Conservation (phyloP, 441 rosid species). For the Flueggea neowawraea region DNA sequence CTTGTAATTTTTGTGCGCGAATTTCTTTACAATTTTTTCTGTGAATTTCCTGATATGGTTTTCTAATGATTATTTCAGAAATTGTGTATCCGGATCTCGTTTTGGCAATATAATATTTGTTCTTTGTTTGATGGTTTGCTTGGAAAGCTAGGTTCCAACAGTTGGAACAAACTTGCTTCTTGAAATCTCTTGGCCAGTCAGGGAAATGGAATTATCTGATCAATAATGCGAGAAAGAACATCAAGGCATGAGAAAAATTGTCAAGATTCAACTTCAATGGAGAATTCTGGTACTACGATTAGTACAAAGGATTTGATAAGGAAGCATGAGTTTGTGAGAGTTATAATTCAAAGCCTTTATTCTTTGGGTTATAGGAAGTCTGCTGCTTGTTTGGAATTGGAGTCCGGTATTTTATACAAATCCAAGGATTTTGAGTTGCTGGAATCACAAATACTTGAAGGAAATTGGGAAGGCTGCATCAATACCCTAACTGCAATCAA, state of each 20-base stretch:
- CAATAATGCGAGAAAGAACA: constrained; percentile 10
- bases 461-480: constrained; percentile 67
- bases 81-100: neutral
- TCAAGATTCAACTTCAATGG: constrained; percentile 30
- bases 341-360: constrained; percentile 68
- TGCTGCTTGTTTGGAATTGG: constrained; percentile 63
- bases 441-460: constrained; percentile 55
- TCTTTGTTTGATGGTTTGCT: constrained; percentile 2
- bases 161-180: neutral
- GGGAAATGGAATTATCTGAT: constrained; percentile 18
- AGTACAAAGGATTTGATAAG: constrained; percentile 63
- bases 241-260: neutral
- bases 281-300: constrained; percentile 35
- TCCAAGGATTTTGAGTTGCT: constrained; percentile 44
- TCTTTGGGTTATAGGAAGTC: constrained; percentile 67
- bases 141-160: constrained; percentile 7
- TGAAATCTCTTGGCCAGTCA: constrained; percentile 15
- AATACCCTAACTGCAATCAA: constrained; percentile 31
- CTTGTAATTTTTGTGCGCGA: no score
- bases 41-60: no score
- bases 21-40: no score
- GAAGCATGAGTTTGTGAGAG: constrained; percentile 58
- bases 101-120: neutral
- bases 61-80: no score
- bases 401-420: constrained; percentile 53